Evolutionary conservation across 1,139 yeast genomes (phyloP).

Genomic region (Sugiyamaella japonica): DNA sequence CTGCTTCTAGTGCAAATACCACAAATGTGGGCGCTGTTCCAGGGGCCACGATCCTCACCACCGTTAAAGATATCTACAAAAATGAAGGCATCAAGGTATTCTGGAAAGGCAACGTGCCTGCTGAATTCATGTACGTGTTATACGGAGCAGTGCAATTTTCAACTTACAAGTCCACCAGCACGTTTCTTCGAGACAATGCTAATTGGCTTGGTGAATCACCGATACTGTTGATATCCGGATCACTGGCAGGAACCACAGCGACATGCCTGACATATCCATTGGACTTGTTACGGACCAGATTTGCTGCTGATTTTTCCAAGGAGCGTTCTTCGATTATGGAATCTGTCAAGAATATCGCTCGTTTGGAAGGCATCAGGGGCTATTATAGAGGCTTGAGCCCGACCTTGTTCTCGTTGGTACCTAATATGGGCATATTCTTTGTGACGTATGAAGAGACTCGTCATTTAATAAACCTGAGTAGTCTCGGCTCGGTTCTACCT

Average conservation of each 20-base stretch:
- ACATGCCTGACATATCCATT: conserved; percentile 81
- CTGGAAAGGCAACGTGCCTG: conserved; percentile 97
- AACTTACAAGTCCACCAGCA: conserved; percentile 59
- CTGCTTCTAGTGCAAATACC: not conserved
- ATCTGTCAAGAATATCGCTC: conserved; percentile 48
- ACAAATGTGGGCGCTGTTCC: conserved; percentile 3
- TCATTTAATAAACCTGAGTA: conserved; percentile 15
- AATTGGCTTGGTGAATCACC: conserved; percentile 43
- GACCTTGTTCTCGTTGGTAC: conserved; percentile 61
- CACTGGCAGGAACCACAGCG: conserved; percentile 72
- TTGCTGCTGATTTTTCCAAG: conserved; percentile 48
- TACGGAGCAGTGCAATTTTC: conserved; percentile 89
- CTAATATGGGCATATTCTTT: conserved; percentile 69
- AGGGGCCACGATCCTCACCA: conserved; percentile 38
- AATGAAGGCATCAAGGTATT: conserved; percentile 63
- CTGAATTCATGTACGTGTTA: conserved; percentile 76
- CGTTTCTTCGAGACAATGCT: conserved; percentile 39
- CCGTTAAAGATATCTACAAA: conserved; percentile 43
- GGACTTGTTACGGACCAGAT: conserved; percentile 79
- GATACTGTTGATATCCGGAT: conserved; percentile 67
- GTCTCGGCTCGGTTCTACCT: conserved; percentile 18
- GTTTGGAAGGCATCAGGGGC: conserved; percentile 55
- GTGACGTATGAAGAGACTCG: conserved; percentile 54
- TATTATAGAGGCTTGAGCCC: conserved; percentile 65
- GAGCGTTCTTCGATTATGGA: conserved; percentile 43